Evolutionary conservation across 331 rosid species (phyloP).

Genomic region (Pyracantha coccinea): DNA sequence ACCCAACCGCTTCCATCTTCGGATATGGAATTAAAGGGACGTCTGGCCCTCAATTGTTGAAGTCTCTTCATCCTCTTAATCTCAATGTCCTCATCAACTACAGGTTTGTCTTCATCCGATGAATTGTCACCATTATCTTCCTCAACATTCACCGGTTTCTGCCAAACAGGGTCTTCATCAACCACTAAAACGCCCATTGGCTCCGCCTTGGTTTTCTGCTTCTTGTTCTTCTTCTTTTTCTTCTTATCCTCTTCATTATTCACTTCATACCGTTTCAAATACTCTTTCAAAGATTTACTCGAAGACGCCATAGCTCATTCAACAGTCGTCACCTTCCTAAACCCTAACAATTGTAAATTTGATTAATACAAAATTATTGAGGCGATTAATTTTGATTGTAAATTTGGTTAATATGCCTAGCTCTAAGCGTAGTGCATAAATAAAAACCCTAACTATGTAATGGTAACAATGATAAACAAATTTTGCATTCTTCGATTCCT

Average conservation of each 20-base stretch:
- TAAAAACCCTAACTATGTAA: neutral
- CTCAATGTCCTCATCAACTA: slow-evolving; percentile 77
- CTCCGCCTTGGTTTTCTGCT: slow-evolving; percentile 30
- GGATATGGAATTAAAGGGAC: slow-evolving; percentile 55
- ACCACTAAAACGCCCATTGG: slow-evolving; percentile 55
- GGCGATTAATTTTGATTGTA: neutral
- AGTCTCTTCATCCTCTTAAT: slow-evolving; percentile 85
- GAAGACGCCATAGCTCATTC: slow-evolving; percentile 19
- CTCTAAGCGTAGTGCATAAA: neutral
- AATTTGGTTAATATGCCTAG: neutral
- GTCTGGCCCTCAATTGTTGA: slow-evolving; percentile 63
- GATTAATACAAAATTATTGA: neutral
- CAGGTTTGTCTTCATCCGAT: slow-evolving; percentile 61
- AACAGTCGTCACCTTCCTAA: neutral
- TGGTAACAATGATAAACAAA: neutral
- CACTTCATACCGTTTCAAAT: slow-evolving; percentile 60
- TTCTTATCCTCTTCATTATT: slow-evolving; percentile 42
- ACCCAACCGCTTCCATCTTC: slow-evolving; percentile 99
- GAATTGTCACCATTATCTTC: slow-evolving; percentile 23
- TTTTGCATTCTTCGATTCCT: neutral
- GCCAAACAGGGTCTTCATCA: slow-evolving; percentile 87
- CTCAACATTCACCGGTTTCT: slow-evolving; percentile 54
- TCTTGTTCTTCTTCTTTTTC: slow-evolving; percentile 39
- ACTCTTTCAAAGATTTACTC: slow-evolving; percentile 52
- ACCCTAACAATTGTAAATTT: neutral